Evolutionary conservation across 164 flowering plant genomes (phyloP), one percentile per base, ranked within the genome.

Genomic region (Stephania cephalantha): DNA sequence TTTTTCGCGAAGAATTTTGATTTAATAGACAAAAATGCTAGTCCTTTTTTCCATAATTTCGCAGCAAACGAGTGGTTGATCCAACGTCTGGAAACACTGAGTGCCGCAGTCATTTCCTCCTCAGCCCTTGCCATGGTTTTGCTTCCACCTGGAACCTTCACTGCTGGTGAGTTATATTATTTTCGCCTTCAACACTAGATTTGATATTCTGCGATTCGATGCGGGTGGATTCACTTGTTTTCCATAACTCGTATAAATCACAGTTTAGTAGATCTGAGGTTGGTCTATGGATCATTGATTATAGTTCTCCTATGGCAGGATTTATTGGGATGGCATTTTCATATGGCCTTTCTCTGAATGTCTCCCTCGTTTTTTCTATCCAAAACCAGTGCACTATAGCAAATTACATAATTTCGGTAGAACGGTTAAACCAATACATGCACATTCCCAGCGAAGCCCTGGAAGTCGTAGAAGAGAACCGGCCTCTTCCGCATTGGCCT

Each of bases 51-150:
- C 78, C 91, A 91, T 70, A 87, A 68, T 63, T 87, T 89, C 82
- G 78, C 96, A 35, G 93, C 98, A 72, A 89, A 81, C 73, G 95
- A 92, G 73, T 92, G 98, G 97, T 76, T 91, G 84, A 87, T 91
- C 69, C 88, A 83, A 71, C 85, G 95, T 18, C 72, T 94, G 67
- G 98, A 94, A 75, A 79, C 76, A 4, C 79, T 92, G 12, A 80
- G 90, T 79, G 91, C 96, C 29, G 42, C 75, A 45, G 90, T 93
- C 71, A 84, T 93, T 18, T 79, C 92, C 55, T 80, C 87, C 7
- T 85, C 96, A 13, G 92, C 91, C 9, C 87, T 94, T 67, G 85
- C 82, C 81, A 88, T 91, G 83, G 80, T 82, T 71, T 75, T 86
- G 79, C 87, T 91, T 73, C 86, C 86, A 61, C 73, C 79, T 5